phyloP scores from a whole-genome alignment of 169 alveolate genomes.

The Cryptosporidium xiaoi region DNA sequence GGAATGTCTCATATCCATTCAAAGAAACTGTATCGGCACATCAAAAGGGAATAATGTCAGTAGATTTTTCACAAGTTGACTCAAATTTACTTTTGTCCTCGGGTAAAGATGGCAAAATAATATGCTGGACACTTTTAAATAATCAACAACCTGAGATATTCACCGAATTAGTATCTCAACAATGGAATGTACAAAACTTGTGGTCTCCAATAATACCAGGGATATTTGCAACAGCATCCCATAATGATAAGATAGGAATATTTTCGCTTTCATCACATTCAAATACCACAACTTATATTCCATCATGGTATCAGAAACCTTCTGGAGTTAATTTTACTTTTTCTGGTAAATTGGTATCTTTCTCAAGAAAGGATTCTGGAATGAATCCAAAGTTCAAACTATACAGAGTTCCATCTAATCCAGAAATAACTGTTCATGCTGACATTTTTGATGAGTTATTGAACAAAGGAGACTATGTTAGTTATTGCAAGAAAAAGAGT shows the following conservation, averaged over 20 bases:
- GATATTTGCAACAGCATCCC: slow-evolving; percentile 78
- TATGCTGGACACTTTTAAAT: slow-evolving; percentile 83
- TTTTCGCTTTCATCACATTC: slow-evolving; percentile 77
- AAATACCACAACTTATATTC: slow-evolving; percentile 78
- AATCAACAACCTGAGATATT: slow-evolving; percentile 72
- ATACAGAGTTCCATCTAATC: slow-evolving; percentile 70
- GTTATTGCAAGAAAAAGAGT: slow-evolving; percentile 46
- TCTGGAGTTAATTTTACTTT: slow-evolving; percentile 79
- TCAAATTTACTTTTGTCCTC: slow-evolving; percentile 83
- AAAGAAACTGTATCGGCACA: slow-evolving; percentile 83
- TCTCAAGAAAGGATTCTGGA: slow-evolving; percentile 6
- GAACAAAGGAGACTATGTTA: slow-evolving; percentile 43
- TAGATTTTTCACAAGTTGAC: slow-evolving; percentile 83
- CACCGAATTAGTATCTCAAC: slow-evolving; percentile 76
- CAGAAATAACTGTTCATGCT: slow-evolving; percentile 73
- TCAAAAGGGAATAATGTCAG: slow-evolving; percentile 85
- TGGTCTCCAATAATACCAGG: slow-evolving; percentile 82
- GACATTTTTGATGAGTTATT: slow-evolving; percentile 64
- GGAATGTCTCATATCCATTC: slow-evolving; percentile 85
- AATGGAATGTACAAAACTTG: slow-evolving; percentile 77
- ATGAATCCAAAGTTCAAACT: slow-evolving; percentile 28
- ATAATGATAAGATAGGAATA: slow-evolving; percentile 77
- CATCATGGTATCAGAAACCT: slow-evolving; percentile 76
- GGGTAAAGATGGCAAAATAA: slow-evolving; percentile 83
- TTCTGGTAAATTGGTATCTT: slow-evolving; percentile 76